Evolutionary conservation across 2,329 filamentous ascomycete genomes (phyloP).

Genomic region (Ophiocordyceps australis): DNA sequence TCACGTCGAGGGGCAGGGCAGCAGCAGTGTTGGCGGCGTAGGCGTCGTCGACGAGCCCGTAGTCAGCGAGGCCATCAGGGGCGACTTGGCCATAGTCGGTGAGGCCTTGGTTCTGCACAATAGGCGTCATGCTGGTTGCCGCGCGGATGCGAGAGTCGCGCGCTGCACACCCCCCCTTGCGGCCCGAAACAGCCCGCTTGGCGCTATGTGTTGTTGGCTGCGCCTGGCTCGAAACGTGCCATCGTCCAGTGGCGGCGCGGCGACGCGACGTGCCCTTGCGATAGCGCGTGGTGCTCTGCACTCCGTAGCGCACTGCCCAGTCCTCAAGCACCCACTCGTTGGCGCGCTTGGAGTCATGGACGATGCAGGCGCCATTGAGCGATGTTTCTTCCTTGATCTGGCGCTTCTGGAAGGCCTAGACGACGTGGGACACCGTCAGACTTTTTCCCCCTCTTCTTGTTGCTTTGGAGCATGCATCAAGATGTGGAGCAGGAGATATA

Average conservation of each 20-base stretch:
- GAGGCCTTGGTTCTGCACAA: no score
- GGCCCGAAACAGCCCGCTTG: constrained; percentile 12
- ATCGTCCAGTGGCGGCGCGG: constrained; percentile 5
- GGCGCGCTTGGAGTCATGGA: constrained; percentile 37
- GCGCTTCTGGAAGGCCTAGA: constrained; percentile 23
- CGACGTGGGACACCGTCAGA: no score
- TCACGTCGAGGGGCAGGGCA: background rate
- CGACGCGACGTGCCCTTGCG: constrained; percentile 29
- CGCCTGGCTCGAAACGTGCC: constrained; percentile 1
- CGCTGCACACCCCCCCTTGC: constrained; percentile 14
- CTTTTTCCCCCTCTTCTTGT: no score
- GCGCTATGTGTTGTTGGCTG: constrained; percentile 8
- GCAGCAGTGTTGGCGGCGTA: no score
- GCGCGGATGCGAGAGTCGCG: constrained; percentile 9
- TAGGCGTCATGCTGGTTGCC: no score
- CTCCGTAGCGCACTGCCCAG: constrained; percentile 50
- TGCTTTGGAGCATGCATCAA: no score
- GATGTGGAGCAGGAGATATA: no score
- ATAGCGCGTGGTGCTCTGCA: constrained; percentile 74
- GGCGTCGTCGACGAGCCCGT: no score
- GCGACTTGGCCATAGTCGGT: no score
- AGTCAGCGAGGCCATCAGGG: background rate
- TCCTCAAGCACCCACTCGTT: constrained; percentile 62
- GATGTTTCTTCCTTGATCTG: constrained; percentile 7
- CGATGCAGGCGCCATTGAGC: constrained; percentile 1